Conservation (phyloP, 768 basidiomycete genomes). For the Daedaleopsis sinensis region DNA sequence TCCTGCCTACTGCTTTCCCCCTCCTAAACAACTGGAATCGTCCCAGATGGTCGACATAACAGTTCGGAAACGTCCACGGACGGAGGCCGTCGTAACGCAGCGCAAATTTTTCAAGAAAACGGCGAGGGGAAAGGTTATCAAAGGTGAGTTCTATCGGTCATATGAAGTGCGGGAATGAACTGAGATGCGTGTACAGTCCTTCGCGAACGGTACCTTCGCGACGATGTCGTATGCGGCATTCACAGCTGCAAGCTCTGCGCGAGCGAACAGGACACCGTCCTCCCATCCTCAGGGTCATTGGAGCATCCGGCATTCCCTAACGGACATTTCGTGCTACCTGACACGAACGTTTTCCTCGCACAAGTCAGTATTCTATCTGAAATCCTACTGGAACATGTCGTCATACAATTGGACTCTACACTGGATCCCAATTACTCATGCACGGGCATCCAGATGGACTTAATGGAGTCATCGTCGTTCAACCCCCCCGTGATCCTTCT, state of each 20-base stretch:
- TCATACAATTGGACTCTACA: background rate
- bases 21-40: background rate
- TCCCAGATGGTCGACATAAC: slow-evolving; percentile 56
- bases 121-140: slow-evolving; percentile 89
- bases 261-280: slow-evolving; percentile 39
- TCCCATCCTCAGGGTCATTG: slow-evolving; percentile 63
- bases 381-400: too few species aligned
- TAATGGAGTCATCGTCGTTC: slow-evolving; percentile 80
- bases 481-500: slow-evolving; percentile 83
- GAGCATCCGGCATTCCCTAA: slow-evolving; percentile 57
- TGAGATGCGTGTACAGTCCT: slow-evolving; percentile 51
- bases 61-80: slow-evolving; percentile 69
- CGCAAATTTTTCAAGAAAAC: slow-evolving; percentile 98
- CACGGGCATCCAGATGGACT: slow-evolving; percentile 74
- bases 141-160: slow-evolving; percentile 55
- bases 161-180: slow-evolving; percentile 4
- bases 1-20: background rate
- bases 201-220: slow-evolving; percentile 90
- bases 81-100: slow-evolving; percentile 77
- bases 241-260: slow-evolving; percentile 66
- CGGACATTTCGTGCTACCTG: slow-evolving; percentile 86
- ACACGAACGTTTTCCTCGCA: slow-evolving; percentile 93
- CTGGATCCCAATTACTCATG: slow-evolving; percentile 3
- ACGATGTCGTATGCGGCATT: slow-evolving; percentile 90
- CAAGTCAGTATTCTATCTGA: slow-evolving; percentile 56